Conservation (phyloP, 345 rosid species). For the Arabidopsis arenosa region DNA sequence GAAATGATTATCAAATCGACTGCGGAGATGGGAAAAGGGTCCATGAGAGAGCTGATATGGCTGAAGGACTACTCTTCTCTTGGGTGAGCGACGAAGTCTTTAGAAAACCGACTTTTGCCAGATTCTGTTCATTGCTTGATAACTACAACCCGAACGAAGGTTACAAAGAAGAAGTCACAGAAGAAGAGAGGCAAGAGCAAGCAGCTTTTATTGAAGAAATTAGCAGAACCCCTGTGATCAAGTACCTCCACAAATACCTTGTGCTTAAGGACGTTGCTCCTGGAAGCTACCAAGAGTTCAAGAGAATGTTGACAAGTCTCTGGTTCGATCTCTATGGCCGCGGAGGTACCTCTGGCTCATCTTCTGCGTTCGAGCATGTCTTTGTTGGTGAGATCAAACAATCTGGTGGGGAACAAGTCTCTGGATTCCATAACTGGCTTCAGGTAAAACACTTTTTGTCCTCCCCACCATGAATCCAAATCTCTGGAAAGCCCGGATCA, state of each 20-base stretch:
- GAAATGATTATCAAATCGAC: conserved; percentile 83
- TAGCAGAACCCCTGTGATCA: conserved; percentile 83
- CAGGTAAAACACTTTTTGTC: conserved; percentile 53
- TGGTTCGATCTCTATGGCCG: conserved; percentile 92
- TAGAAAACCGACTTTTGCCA: conserved; percentile 73
- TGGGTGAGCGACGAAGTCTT: conserved; percentile 75
- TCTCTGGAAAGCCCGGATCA: not conserved
- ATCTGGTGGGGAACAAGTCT: conserved; percentile 70
- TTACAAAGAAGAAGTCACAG: conserved; percentile 75
- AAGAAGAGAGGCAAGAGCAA: conserved; percentile 92
- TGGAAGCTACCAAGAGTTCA: conserved; percentile 71
- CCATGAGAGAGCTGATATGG: conserved; percentile 72
- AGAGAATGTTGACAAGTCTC: conserved; percentile 65
- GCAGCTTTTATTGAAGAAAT: conserved; percentile 90
- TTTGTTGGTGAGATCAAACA: conserved; percentile 96
- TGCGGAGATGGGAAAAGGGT: conserved; percentile 94
- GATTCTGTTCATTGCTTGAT: conserved; percentile 89
- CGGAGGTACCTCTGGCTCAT: conserved; percentile 78
- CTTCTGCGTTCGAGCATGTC: conserved; percentile 98
- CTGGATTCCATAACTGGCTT: conserved; percentile 97
- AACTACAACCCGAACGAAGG: conserved; percentile 87
- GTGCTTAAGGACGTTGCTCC: conserved; percentile 62
- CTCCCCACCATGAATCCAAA: not conserved
- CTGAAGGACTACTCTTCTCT: conserved; percentile 69
- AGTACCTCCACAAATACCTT: conserved; percentile 83